phyloP scores from a whole-genome alignment of 1,284 basidiomycete genomes.

The Fistulina hepatica region DNA sequence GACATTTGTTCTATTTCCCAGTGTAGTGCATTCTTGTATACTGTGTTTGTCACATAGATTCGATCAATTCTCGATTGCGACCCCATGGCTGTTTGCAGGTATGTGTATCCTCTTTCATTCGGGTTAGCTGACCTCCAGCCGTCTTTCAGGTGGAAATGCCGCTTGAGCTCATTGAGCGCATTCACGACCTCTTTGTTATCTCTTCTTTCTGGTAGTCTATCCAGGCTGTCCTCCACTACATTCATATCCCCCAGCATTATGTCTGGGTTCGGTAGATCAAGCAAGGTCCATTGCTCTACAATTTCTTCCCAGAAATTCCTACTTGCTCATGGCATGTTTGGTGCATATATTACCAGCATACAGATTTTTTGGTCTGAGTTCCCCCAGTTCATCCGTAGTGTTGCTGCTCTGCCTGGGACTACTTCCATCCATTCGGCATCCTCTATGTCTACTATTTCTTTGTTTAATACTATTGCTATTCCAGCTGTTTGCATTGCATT shows the following conservation, averaged over 20 bases:
- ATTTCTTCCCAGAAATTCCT: slow-evolving; percentile 13
- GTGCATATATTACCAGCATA: slow-evolving; percentile 11
- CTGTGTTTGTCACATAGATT: neutral
- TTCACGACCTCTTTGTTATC: neutral
- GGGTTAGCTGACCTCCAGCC: slow-evolving; percentile 8
- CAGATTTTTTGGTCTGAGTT: slow-evolving; percentile 1
- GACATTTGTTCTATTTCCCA: slow-evolving; percentile 11
- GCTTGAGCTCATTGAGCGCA: slow-evolving; percentile 7
- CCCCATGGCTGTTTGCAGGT: neutral
- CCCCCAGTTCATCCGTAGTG: slow-evolving; percentile 9
- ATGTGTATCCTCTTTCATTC: neutral
- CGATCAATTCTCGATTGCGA: neutral
- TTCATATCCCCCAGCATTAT: slow-evolving; percentile 7
- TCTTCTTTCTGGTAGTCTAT: slow-evolving; percentile 6
- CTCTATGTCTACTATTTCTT: slow-evolving; percentile 6
- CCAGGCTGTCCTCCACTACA: slow-evolving; percentile 8
- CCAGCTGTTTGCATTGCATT: slow-evolving; percentile 5
- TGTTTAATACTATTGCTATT: slow-evolving; percentile 7
- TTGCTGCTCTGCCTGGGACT: slow-evolving; percentile 11
- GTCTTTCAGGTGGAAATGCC: slow-evolving; percentile 1
- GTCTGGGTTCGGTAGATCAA: slow-evolving; percentile 7
- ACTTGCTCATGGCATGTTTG: slow-evolving; percentile 8
- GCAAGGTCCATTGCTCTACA: slow-evolving; percentile 8
- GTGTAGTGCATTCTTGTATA: neutral
- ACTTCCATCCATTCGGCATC: slow-evolving; percentile 2